Conservation (phyloP, 345 rosid genomes). For the Anacardium occidentale region DNA sequence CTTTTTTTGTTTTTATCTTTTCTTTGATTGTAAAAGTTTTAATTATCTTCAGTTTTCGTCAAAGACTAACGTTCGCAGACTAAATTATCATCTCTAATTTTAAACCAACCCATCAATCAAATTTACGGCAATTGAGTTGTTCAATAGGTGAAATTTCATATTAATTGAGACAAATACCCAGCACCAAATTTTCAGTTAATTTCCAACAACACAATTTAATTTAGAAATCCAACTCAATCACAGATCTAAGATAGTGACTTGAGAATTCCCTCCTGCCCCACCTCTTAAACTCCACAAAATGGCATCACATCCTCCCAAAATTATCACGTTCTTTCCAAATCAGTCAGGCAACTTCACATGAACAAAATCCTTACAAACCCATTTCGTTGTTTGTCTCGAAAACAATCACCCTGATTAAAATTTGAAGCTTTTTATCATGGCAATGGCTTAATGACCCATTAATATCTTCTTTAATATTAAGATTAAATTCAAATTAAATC, state of each 20-base stretch:
- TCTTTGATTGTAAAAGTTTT: too few relatives aligned
- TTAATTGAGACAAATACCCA: not conserved
- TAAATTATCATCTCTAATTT: too few relatives aligned
- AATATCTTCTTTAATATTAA: too few relatives aligned
- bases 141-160: not conserved
- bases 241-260: not conserved
- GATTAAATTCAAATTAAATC: too few relatives aligned
- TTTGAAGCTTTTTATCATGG: too few relatives aligned
- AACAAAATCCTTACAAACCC: not conserved
- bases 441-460: too few relatives aligned
- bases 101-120: conserved; percentile 7
- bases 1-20: too few relatives aligned
- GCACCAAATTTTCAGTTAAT: not conserved
- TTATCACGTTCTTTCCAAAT: not conserved
- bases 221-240: conserved; percentile 2
- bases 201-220: conserved; percentile 6
- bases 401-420: too few relatives aligned
- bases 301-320: not conserved
- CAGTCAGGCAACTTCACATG: conserved; percentile 3
- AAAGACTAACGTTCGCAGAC: too few relatives aligned
- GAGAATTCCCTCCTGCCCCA: conserved; percentile 6
- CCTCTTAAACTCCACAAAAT: conserved; percentile 13
- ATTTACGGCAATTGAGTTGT: not conserved
- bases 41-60: too few relatives aligned
- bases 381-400: too few relatives aligned